Conservation (phyloP, 2,329 filamentous ascomycete species). For the Xylariaceae sp. region DNA sequence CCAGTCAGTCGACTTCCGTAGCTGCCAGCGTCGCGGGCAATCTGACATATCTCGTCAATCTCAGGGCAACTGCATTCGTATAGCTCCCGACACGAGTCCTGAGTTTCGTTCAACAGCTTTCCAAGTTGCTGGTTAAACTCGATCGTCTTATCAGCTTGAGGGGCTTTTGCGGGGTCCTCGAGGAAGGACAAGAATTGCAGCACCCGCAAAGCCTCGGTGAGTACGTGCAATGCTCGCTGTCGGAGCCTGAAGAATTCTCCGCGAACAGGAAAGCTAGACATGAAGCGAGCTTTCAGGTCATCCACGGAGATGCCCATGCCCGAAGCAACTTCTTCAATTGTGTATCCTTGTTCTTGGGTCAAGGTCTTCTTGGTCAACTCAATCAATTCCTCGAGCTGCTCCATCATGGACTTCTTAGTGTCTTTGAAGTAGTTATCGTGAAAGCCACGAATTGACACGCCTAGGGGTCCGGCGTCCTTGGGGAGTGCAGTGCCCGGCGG, state of each 20-base stretch:
- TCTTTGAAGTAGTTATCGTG: constrained; percentile 72
- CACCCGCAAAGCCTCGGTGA: constrained; percentile 81
- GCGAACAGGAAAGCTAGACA: constrained; percentile 82
- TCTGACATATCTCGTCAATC: constrained; percentile 79
- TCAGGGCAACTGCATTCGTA: constrained; percentile 93
- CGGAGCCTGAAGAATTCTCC: constrained; percentile 82
- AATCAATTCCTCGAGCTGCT: constrained; percentile 70
- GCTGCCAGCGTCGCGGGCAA: constrained; percentile 71
- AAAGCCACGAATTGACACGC: constrained; percentile 77
- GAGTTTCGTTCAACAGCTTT: constrained; percentile 80
- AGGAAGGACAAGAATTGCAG: constrained; percentile 76
- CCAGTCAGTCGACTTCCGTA: constrained; percentile 85
- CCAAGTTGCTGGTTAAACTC: constrained; percentile 66
- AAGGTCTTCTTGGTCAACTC: constrained; percentile 65
- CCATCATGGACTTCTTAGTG: constrained; percentile 46
- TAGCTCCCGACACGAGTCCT: constrained; percentile 75
- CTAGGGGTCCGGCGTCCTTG: constrained; percentile 73
- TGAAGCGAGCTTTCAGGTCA: constrained; percentile 71
- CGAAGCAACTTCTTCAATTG: constrained; percentile 73
- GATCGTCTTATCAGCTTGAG: constrained; percentile 48
- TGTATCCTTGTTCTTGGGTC: constrained; percentile 76
- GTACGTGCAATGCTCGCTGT: constrained; percentile 86
- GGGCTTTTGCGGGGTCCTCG: constrained; percentile 42
- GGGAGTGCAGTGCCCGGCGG: constrained; percentile 57
- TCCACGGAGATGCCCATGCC: constrained; percentile 63